These are phyloP conservation scores for Aphanomyces invadans DNA, from an alignment of 352 stramenopile genomes.

Conservation along the genomic window DNA sequence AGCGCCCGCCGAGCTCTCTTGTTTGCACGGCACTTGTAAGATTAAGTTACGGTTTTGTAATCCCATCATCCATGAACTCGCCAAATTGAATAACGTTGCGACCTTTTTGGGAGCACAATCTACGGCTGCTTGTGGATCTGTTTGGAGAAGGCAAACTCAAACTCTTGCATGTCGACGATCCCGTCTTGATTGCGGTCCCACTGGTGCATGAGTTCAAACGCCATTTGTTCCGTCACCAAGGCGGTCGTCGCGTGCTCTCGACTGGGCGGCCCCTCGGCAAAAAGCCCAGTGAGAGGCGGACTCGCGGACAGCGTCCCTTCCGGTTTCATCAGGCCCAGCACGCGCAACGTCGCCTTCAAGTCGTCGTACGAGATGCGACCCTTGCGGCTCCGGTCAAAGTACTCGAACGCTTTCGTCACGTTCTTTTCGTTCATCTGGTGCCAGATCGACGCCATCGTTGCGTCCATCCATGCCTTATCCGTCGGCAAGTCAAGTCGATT, in stretches of 20 bases:
- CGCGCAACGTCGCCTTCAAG: slow-evolving; percentile 19
- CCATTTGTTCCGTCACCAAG: slow-evolving; percentile 81
- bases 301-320: background rate
- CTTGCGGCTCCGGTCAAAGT: slow-evolving; percentile 22
- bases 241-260: slow-evolving; percentile 12
- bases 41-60: no score
- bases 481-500: background rate
- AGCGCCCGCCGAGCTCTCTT: no score
- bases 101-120: no score
- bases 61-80: no score
- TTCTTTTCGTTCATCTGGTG: background rate
- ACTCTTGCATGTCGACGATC: slow-evolving; percentile 86
- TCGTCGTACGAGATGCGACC: slow-evolving; percentile 20
- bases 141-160: slow-evolving; percentile 28
- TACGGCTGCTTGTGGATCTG: no score
- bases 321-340: slow-evolving; percentile 13
- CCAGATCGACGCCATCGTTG: background rate
- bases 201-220: slow-evolving; percentile 90
- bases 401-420: slow-evolving; percentile 17
- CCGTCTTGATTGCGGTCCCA: slow-evolving; percentile 87
- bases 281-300: background rate
- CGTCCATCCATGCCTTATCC: background rate
- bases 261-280: background rate
- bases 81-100: no score
- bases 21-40: no score